Evolutionary conservation across 768 basidiomycete genomes (phyloP).

Genomic region (Clitopilus hobsonii): DNA sequence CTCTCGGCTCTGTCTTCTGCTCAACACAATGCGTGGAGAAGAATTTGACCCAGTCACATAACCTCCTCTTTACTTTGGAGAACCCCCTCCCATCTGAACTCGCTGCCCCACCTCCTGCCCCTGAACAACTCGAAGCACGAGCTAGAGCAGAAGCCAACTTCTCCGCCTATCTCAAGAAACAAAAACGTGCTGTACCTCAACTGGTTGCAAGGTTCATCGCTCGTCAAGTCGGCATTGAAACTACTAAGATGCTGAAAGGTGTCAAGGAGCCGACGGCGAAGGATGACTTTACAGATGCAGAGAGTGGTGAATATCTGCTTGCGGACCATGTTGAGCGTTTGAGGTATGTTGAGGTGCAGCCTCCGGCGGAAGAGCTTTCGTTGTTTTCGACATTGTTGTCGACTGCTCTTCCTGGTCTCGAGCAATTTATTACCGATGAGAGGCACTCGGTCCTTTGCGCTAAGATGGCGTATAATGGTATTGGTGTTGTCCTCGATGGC

Average conservation of each 20-base stretch:
- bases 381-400: constrained; percentile 52
- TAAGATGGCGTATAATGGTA: constrained; percentile 74
- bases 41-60: constrained; percentile 56
- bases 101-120: constrained; percentile 17
- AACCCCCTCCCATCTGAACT: constrained; percentile 51
- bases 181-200: constrained; percentile 38
- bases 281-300: constrained; percentile 43
- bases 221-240: constrained; percentile 64
- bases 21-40: constrained; percentile 60
- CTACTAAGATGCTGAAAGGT: constrained; percentile 43
- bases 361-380: constrained; percentile 42
- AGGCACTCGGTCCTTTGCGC: constrained; percentile 56
- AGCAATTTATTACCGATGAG: constrained; percentile 64
- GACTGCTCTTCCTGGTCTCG: constrained; percentile 64
- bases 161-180: constrained; percentile 47
- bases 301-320: constrained; percentile 52
- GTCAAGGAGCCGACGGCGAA: constrained; percentile 17
- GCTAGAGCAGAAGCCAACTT: constrained; percentile 57
- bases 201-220: constrained; percentile 72
- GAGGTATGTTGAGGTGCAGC: constrained; percentile 55
- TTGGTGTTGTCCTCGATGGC: constrained; percentile 62
- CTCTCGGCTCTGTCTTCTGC: constrained; percentile 63
- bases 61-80: constrained; percentile 68
- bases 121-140: constrained; percentile 37
- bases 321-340: constrained; percentile 77